These are phyloP conservation scores for Candida xiaguanensis DNA, from an alignment of 805 yeast species.

Conservation along the genomic window DNA sequence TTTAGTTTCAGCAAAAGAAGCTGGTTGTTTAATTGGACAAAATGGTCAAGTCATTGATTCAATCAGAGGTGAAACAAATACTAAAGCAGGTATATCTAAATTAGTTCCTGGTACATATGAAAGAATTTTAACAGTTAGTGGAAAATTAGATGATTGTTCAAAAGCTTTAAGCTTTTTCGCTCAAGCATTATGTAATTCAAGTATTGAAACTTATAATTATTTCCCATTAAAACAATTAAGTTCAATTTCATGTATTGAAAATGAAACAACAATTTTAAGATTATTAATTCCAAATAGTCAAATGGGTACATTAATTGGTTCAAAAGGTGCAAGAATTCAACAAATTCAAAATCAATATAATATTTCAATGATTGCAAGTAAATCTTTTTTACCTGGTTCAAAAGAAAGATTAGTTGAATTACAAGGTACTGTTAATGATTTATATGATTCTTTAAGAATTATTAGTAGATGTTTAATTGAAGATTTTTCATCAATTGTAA, in stretches of 20 bases:
- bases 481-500: conserved; percentile 65
- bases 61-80: conserved; percentile 69
- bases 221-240: conserved; percentile 61
- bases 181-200: conserved; percentile 51
- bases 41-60: conserved; percentile 75
- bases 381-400: conserved; percentile 74
- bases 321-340: conserved; percentile 77
- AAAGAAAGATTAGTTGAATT: conserved; percentile 84
- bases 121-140: conserved; percentile 75
- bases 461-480: conserved; percentile 71
- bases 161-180: conserved; percentile 70
- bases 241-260: conserved; percentile 48
- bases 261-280: conserved; percentile 55
- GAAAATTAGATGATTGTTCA: conserved; percentile 65
- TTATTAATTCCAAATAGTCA: conserved; percentile 78
- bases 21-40: conserved; percentile 87
- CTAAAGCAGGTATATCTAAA: conserved; percentile 84
- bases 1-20: conserved; percentile 78
- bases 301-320: conserved; percentile 86
- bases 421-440: conserved; percentile 69
- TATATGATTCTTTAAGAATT: conserved; percentile 53
- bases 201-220: conserved; percentile 41
- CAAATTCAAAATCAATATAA: conserved; percentile 63
- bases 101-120: conserved; percentile 78
- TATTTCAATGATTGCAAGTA: conserved; percentile 84